Base-by-base conservation (phyloP, 1,284 basidiomycete species). In the Neolentinus lepideus region DNA sequence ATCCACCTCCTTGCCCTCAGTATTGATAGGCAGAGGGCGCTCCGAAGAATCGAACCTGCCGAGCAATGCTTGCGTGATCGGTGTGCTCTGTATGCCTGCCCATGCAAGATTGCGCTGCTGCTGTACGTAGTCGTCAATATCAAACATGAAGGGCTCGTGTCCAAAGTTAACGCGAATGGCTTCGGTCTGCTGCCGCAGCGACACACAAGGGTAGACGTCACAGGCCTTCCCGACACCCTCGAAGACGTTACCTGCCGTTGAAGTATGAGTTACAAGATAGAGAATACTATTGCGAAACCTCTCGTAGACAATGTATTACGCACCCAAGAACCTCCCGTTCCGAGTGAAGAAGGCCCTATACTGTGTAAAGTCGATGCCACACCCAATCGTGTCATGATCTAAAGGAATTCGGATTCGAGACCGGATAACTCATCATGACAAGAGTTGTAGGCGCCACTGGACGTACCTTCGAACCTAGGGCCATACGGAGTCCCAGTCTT, bases 351-450 rank as follows among this genome's bases (percentile, higher is more conserved):
- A 97, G 0, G 85, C 86, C 56, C 78, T 78, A 56, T 86, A 77
- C 12, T 79, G 83, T 22, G 83, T 86, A 65, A 92, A 94, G 70
- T 97, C 92, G 57, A 98, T 80, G 0, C 94, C 94, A 64, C 91
- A 94, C 10, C 94, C 94, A 59, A 98, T 80, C 19, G 86, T 73
- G 67, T 98, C 94, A 9, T 88, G 89, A 53, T 83, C 90, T 93
- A 61, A 14, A 59, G 58, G 25, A 33, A 12, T 22, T n/a, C 29
- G 10, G 36, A 51, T 22, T 51, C n/a, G 26, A 51, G 35, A 53
- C 38, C 51, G 14, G 53, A 4, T 21, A 43, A 43, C 55, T 60
- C 29, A 12, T 57, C 54, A 52, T 50, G 46, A 21, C 47, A 48
- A 43, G 53, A 24, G 47, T 24, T 55, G 36, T 29, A 51, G 46